Conservation (phyloP, 106 monocot genomes). For the Dactylorhiza incarnata region DNA sequence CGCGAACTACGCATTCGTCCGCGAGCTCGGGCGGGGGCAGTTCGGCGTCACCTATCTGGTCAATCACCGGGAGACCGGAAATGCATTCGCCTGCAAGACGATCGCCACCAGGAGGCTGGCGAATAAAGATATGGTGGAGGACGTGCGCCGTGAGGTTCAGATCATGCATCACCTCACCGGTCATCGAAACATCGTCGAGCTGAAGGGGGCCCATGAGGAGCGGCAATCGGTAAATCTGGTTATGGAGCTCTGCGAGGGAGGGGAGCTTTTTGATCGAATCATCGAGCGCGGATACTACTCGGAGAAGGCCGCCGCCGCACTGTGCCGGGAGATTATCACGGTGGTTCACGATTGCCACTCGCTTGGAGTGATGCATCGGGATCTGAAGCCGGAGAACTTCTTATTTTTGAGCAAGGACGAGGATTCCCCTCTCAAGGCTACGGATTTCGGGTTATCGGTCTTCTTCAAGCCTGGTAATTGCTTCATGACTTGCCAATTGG, state of each 20-base stretch:
- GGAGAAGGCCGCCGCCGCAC: slow-evolving; percentile 36
- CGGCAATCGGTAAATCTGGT: slow-evolving; percentile 38
- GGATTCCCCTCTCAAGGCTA: slow-evolving; percentile 51
- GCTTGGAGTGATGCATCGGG: slow-evolving; percentile 60
- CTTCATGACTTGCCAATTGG: neutral
- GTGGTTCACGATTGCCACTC: slow-evolving; percentile 45
- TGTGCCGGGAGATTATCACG: slow-evolving; percentile 42
- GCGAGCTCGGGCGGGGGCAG: slow-evolving; percentile 23
- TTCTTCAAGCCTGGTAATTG: slow-evolving; percentile 49
- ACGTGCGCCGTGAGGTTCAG: slow-evolving; percentile 39
- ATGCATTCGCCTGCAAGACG: slow-evolving; percentile 27
- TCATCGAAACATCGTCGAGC: slow-evolving; percentile 36
- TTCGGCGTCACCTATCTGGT: slow-evolving; percentile 20
- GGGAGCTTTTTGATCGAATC: slow-evolving; percentile 63
- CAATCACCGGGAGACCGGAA: slow-evolving; percentile 12
- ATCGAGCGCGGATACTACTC: slow-evolving; percentile 40
- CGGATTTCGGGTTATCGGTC: slow-evolving; percentile 47
- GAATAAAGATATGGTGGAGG: slow-evolving; percentile 10
- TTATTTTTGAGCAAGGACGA: slow-evolving; percentile 39
- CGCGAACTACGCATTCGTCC: slow-evolving; percentile 10
- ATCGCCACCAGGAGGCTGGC: slow-evolving; percentile 18
- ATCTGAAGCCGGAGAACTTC: slow-evolving; percentile 70
- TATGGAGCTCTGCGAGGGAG: slow-evolving; percentile 74
- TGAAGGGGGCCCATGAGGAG: slow-evolving; percentile 23
- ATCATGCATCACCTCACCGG: slow-evolving; percentile 45